A percentile compares a stretch with the other conserved stretches of the same genome.
These are phyloP conservation scores for Citropsis articulata DNA, from an alignment of 345 rosid genomes.

Conservation along the genomic window DNA sequence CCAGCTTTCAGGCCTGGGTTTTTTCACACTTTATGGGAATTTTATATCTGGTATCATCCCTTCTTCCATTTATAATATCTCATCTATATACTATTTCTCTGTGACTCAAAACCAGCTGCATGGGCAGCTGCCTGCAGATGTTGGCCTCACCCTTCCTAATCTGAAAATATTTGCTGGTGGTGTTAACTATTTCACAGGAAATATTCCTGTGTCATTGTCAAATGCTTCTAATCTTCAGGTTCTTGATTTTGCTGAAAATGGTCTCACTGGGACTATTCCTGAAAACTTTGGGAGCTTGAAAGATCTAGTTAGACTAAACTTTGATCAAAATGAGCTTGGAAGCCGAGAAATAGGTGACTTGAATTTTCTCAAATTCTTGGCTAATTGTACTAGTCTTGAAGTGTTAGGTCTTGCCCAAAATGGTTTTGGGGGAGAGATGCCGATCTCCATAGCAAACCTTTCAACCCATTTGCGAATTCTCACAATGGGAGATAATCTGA, in stretches of 20 bases:
- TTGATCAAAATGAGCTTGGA: slow-evolving; percentile 26
- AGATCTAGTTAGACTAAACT: slow-evolving; percentile 20
- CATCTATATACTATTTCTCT: slow-evolving; percentile 2
- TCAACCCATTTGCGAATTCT: neutral
- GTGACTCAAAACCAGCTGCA: slow-evolving; percentile 20
- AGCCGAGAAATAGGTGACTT: slow-evolving; percentile 15
- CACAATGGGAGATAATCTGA: neutral
- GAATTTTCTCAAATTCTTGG: slow-evolving; percentile 23
- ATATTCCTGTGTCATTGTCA: neutral
- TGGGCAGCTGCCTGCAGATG: slow-evolving; percentile 16
- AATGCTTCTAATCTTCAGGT: neutral
- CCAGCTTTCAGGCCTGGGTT: neutral
- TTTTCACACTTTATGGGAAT: slow-evolving; percentile 12
- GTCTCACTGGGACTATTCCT: neutral
- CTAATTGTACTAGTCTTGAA: slow-evolving; percentile 22
- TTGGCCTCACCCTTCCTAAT: slow-evolving; percentile 10
- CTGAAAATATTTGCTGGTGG: neutral
- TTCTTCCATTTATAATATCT: slow-evolving; percentile 19
- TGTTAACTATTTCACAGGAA: neutral
- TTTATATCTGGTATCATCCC: slow-evolving; percentile 2
- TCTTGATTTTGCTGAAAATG: slow-evolving; percentile 1
- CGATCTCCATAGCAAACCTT: slow-evolving; percentile 20
- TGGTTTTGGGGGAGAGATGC: slow-evolving; percentile 29
- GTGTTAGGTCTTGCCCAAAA: slow-evolving; percentile 17
- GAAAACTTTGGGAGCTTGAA: neutral